Evolutionary conservation across 306 rosid species (phyloP).

Genomic region (Morella rubra): DNA sequence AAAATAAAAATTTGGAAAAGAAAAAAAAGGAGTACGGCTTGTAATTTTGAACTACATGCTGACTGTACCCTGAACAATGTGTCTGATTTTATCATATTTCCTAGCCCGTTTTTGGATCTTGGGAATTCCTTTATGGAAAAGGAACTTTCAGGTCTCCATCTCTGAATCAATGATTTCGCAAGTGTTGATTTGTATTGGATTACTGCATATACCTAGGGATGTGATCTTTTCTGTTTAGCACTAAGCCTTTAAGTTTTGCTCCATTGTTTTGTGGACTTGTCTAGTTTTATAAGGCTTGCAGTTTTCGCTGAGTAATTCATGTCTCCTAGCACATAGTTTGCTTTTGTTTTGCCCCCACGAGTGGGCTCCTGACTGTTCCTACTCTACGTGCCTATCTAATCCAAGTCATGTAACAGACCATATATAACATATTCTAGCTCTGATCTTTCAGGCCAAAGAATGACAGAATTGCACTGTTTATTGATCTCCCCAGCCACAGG

Average conservation of each 20-base stretch:
- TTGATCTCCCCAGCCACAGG: conserved; percentile 20
- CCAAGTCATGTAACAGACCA: not conserved
- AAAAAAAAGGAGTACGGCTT: no score
- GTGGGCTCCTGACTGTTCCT: not conserved
- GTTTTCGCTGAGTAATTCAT: not conserved
- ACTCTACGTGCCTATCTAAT: not conserved
- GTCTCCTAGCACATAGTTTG: not conserved
- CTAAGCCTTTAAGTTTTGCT: not conserved
- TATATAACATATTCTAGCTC: conserved; percentile 27
- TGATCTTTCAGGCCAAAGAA: conserved; percentile 43
- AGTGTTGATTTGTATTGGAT: not conserved
- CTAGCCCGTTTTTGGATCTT: not conserved
- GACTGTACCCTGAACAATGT: not conserved
- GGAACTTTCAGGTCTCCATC: not conserved
- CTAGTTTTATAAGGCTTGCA: not conserved
- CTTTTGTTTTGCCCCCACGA: not conserved
- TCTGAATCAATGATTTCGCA: not conserved
- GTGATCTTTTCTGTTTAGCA: not conserved
- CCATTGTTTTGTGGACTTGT: not conserved
- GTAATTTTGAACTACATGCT: not conserved
- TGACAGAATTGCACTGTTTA: conserved; percentile 28
- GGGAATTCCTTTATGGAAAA: not conserved
- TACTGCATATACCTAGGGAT: not conserved
- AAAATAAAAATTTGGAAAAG: no score
- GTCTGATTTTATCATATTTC: not conserved